Conservation (phyloP, 164 flowering plant species). For the Dillenia turbinata region DNA sequence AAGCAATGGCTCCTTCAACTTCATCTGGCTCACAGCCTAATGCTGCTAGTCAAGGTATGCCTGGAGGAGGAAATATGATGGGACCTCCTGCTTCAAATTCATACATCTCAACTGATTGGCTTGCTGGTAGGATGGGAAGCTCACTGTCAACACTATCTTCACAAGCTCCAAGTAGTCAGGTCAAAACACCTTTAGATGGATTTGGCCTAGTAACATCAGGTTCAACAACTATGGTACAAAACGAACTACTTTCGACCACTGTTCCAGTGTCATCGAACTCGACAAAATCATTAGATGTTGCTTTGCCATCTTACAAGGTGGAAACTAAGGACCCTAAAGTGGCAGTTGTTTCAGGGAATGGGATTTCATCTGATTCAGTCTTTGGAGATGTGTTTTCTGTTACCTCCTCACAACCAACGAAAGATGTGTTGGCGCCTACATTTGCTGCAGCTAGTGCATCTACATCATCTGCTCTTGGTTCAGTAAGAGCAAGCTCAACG, state of each 20-base stretch:
- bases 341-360: constrained; percentile 55
- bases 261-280: constrained; percentile 22
- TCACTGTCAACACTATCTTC: constrained; percentile 28
- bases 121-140: constrained; percentile 37
- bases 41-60: constrained; percentile 27
- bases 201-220: no score
- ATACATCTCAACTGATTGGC: constrained; percentile 48
- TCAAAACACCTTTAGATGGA: not conserved
- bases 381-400: constrained; percentile 77
- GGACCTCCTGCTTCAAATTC: constrained; percentile 31
- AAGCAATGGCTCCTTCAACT: constrained; percentile 34
- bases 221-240: no score
- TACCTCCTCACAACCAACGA: constrained; percentile 34
- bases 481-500: constrained; percentile 46
- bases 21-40: constrained; percentile 37
- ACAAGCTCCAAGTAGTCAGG: constrained; percentile 40
- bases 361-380: constrained; percentile 43
- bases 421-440: constrained; percentile 23
- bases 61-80: constrained; percentile 30
- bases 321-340: constrained; percentile 45
- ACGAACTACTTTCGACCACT: no score
- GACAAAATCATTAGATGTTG: constrained; percentile 28
- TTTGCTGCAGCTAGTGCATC: constrained; percentile 35
- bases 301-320: constrained; percentile 27
- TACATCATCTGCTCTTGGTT: constrained; percentile 37